These are phyloP conservation scores for Neurospora hispaniola DNA, from an alignment of 495 filamentous ascomycete species.

Conservation along the genomic window DNA sequence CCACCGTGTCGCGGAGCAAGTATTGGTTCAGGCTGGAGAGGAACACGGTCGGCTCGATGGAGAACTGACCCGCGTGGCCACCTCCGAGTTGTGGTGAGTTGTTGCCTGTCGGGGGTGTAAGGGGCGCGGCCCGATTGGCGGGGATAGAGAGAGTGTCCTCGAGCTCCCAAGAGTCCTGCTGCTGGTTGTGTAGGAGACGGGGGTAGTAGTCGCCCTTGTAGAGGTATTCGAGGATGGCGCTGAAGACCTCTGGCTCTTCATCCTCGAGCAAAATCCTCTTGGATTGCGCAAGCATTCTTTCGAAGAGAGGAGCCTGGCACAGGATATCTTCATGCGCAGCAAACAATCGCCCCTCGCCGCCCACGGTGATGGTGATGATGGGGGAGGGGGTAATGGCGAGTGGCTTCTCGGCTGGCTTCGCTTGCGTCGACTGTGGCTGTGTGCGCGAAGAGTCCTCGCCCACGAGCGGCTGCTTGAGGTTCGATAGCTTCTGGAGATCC, in stretches of 20 bases:
- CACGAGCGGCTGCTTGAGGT: conserved; percentile 49
- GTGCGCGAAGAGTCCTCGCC: conserved; percentile 22
- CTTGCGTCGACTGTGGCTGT: conserved; percentile 23
- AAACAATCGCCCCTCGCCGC: conserved; percentile 74
- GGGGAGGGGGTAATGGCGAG: conserved; percentile 43
- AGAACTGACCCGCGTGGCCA: conserved; percentile 37
- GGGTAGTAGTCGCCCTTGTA: conserved; percentile 94
- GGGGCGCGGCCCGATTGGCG: conserved; percentile 17
- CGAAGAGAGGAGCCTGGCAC: conserved; percentile 71
- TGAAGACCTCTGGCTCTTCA: conserved; percentile 84
- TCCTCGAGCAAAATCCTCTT: conserved; percentile 70
- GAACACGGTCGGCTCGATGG: conserved; percentile 65
- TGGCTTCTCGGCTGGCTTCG: conserved; percentile 33
- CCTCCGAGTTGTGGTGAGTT: conserved; percentile 29
- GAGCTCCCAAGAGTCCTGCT: conserved; percentile 59
- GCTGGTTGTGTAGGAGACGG: conserved; percentile 58
- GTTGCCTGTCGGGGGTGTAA: conserved; percentile 27
- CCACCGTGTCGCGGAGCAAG: conserved; percentile 76
- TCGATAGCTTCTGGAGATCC: conserved; percentile 59
- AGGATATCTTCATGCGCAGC: conserved; percentile 86
- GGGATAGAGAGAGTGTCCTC: conserved; percentile 40
- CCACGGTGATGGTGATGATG: conserved; percentile 76
- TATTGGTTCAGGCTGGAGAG: conserved; percentile 52
- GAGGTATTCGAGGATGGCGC: conserved; percentile 81
- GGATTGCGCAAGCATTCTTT: conserved; percentile 43